A percentile compares a stretch with the other conserved stretches of the same genome.
Evolutionary conservation across 108 stramenopile genomes (phyloP).

Genomic region (Discostella stelligeroides): DNA sequence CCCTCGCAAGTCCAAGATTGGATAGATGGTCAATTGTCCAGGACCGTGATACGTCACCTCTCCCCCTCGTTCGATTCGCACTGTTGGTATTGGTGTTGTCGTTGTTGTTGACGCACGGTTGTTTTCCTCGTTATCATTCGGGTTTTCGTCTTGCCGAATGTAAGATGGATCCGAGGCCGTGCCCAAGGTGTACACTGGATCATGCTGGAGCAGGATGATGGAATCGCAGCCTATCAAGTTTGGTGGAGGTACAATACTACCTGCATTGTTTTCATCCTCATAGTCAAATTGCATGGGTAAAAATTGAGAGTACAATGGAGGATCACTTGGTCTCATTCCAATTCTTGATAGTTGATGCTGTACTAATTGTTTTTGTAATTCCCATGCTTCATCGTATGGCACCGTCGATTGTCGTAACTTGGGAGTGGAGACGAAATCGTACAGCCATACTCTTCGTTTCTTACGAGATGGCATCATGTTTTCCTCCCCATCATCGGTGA

Average conservation of each 20-base stretch:
- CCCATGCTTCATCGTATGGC: slow-evolving; percentile 60
- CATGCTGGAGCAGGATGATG: slow-evolving; percentile 74
- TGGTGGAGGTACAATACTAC: not conserved
- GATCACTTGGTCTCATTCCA: slow-evolving; percentile 48
- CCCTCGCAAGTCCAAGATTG: slow-evolving; percentile 87
- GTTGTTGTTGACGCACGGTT: too few relatives aligned
- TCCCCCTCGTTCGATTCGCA: slow-evolving; percentile 94
- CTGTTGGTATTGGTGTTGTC: slow-evolving; percentile 60
- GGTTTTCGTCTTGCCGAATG: slow-evolving; percentile 46
- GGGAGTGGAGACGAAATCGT: slow-evolving; percentile 50
- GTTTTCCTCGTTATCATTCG: slow-evolving; percentile 6
- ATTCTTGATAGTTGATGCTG: slow-evolving; percentile 55
- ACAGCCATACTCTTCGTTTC: slow-evolving; percentile 52
- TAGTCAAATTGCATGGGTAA: slow-evolving; percentile 31
- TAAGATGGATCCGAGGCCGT: slow-evolving; percentile 79
- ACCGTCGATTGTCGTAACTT: slow-evolving; percentile 19
- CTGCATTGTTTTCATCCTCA: not conserved
- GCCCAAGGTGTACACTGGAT: slow-evolving; percentile 85
- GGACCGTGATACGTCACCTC: slow-evolving; percentile 99
- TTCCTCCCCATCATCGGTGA: slow-evolving; percentile 12
- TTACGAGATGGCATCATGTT: slow-evolving; percentile 13
- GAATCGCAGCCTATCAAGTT: slow-evolving; percentile 56
- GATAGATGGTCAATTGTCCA: slow-evolving; percentile 95
- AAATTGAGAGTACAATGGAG: slow-evolving; percentile 50
- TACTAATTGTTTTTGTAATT: slow-evolving; percentile 58